These are phyloP conservation scores for Capillidium rhysosporum DNA, from an alignment of 371 early-diverging fungal genomes.

Conservation along the genomic window DNA sequence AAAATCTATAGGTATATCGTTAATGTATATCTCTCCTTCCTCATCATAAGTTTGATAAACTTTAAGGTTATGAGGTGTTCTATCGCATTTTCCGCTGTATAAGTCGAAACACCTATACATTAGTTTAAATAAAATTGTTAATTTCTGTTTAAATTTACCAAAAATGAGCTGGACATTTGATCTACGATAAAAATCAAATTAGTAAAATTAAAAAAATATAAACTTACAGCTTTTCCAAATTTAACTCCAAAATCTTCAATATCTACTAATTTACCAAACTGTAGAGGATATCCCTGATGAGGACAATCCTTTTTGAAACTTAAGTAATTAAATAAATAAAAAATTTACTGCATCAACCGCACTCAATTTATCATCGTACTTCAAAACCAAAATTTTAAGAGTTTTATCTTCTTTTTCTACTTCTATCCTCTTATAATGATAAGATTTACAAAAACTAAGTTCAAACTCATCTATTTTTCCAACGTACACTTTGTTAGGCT, in stretches of 20 bases:
- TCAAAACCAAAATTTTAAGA: not conserved
- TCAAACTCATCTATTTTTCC: too few species aligned
- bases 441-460: too few species aligned
- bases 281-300: not conserved
- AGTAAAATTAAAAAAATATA: not conserved
- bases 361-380: not conserved
- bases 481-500: too few species aligned
- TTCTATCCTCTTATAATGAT: not conserved
- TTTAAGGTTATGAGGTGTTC: not conserved
- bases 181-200: not conserved
- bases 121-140: not conserved
- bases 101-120: not conserved
- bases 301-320: not conserved
- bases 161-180: slow-evolving; percentile 2
- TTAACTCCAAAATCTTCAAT: not conserved
- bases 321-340: not conserved
- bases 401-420: not conserved
- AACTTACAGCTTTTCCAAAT: not conserved
- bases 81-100: not conserved
- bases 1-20: too few species aligned
- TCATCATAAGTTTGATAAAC: not conserved
- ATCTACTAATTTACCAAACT: not conserved
- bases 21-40: too few species aligned
- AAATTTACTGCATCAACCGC: not conserved
- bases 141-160: not conserved